Percentiles rank a stretch among this genome's conserved stretches.
Conservation (phyloP, 192 early-diverging fungal species). For the Backusella mclennaniae region DNA sequence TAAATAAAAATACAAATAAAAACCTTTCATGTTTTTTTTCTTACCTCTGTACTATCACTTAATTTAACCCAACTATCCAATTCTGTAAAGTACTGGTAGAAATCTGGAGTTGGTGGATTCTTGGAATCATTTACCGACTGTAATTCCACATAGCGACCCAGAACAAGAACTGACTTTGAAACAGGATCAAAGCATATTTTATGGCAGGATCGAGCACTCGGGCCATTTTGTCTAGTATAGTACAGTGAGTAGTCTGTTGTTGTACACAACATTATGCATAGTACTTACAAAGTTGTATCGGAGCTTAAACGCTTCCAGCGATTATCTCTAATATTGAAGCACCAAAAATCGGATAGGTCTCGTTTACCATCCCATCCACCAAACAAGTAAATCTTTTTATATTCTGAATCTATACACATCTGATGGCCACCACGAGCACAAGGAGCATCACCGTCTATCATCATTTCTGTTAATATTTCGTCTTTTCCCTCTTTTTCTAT, state of each 20-base stretch:
- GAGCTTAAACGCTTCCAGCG: slow-evolving; percentile 77
- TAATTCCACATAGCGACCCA: slow-evolving; percentile 89
- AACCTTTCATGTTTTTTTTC: background rate
- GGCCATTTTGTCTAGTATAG: slow-evolving; percentile 70
- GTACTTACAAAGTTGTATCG: slow-evolving; percentile 65
- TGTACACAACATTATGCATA: background rate
- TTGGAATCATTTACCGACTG: slow-evolving; percentile 55
- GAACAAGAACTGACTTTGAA: slow-evolving; percentile 68
- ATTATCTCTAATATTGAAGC: slow-evolving; percentile 53
- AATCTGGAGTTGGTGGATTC: slow-evolving; percentile 64
- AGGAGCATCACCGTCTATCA: slow-evolving; percentile 47
- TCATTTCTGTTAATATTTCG: background rate
- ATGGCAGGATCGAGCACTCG: slow-evolving; percentile 87
- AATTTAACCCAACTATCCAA: slow-evolving; percentile 67
- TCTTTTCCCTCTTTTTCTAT: background rate
- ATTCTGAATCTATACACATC: slow-evolving; percentile 86
- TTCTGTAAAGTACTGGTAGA: slow-evolving; percentile 84
- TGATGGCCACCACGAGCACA: slow-evolving; percentile 90
- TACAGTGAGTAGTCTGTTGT: background rate
- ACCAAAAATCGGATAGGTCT: slow-evolving; percentile 92
- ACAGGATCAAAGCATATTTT: slow-evolving; percentile 86
- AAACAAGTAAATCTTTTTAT: slow-evolving; percentile 77
- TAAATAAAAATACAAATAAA: background rate
- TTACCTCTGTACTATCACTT: slow-evolving; percentile 73
- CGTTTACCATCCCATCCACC: slow-evolving; percentile 93